These are phyloP conservation scores for Leptographium lundbergii DNA, from an alignment of 2,329 filamentous ascomycete species.

Conservation along the genomic window DNA sequence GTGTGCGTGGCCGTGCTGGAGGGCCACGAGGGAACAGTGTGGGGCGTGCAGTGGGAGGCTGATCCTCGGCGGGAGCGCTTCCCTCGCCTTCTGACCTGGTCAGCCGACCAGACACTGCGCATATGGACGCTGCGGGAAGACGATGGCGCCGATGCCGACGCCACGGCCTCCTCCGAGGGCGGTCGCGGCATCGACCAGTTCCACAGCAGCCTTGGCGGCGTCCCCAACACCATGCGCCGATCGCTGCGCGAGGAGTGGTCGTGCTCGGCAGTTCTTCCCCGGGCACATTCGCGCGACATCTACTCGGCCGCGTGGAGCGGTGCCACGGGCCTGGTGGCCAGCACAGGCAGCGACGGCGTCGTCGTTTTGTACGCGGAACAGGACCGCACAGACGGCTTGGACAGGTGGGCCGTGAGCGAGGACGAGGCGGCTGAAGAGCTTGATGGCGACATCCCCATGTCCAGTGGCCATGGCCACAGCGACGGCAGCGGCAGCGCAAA, in stretches of 20 bases:
- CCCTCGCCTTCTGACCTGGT: conserved; percentile 65
- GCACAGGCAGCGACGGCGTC: conserved; percentile 74
- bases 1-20: conserved; percentile 71
- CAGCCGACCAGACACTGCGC: conserved; percentile 67
- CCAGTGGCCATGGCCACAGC: conserved; percentile 18
- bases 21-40: conserved; percentile 78
- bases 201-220: conserved; percentile 38
- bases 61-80: conserved; percentile 27
- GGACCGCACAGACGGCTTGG: not conserved
- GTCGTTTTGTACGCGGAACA: conserved; percentile 66
- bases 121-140: conserved; percentile 61
- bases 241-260: conserved; percentile 72
- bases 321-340: conserved; percentile 66
- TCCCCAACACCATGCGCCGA: conserved; percentile 83
- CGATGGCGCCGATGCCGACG: conserved; percentile 29
- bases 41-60: conserved; percentile 67
- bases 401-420: not conserved
- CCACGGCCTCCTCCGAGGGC: conserved; percentile 5
- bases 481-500: not conserved
- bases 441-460: conserved; percentile 8
- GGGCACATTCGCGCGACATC: conserved; percentile 64
- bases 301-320: conserved; percentile 81
- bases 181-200: conserved; percentile 16
- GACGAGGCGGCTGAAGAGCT: conserved; percentile 7
- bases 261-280: conserved; percentile 63